Base-by-base conservation (phyloP, 768 basidiomycete species). In the Termitomyces sp. region DNA sequence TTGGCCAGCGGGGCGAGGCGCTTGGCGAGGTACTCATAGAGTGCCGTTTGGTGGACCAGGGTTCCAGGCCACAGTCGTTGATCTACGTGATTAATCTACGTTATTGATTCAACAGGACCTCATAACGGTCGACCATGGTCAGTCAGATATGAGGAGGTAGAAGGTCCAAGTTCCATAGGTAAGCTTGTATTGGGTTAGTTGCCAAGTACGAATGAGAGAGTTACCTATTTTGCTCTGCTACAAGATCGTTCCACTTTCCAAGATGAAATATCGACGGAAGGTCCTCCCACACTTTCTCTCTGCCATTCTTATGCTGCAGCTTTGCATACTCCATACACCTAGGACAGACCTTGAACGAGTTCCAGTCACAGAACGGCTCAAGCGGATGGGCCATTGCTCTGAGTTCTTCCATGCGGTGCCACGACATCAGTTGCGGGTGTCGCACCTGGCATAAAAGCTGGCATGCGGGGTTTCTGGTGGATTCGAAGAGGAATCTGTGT, bases 1-100 rank as follows among this genome's bases (percentile, higher is more conserved):
- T 58, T 73, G 64, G 63, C 75, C 77, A 1, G 54, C 66, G 16
- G 77, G 76, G 0, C 51, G 55, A 2, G 58, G 61, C 1, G 64
- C 66, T 5, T 59, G 61, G 56, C 65, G 70, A 20, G 62, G 62
- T 10, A 50, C 37, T 12, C 48, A 51, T 26, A 64, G 60, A 47
- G 60, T 68, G 16, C 58, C 54, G 3, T 73, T 73, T 61, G 80
- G 74, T 34, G 78, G 77, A 4, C 71, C 69, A 3, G 76, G 77
- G 2, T 75, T 77, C 36, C 39, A 41, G 20, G 39, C 39, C 39
- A 20, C 74, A 26, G 66, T 80, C 20, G 74, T 80, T 0, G 77
- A 80, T 66, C 58, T 81, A 56, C 70, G 65, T 54, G 75, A 76
- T 57, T 61, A 22, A 49, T 22, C 26, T 15, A 39, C 5, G n/a